Base-by-base conservation (phyloP, 1,139 yeast species). In the Debaryomycetaceae sp. region DNA sequence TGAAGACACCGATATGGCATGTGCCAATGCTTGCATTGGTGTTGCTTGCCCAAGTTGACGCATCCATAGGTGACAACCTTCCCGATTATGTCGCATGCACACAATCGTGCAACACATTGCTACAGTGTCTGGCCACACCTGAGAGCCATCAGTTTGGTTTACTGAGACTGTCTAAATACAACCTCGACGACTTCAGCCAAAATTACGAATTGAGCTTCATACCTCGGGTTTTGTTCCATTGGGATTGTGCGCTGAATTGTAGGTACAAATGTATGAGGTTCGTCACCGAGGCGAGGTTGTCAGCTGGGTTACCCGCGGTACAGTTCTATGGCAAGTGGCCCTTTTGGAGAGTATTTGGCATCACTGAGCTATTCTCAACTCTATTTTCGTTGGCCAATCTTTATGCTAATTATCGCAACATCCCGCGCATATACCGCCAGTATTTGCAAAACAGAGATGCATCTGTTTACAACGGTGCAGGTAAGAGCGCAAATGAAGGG, bases 251-350 rank as follows among this genome's bases (percentile, higher is more conserved):
- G 1, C 53, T 57, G 38, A 64, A 66, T 36, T 67, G 74, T 43
- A 51, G 54, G 35, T 67, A 67, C 41, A 57, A 63, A 35, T 67
- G 74, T 40, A 66, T 56, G 38, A 72, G 63, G 37, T 38, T 53
- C 9, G 43, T 65, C 20, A 61, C 68, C 4, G 44, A 50, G 19
- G 40, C 40, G 17, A 41, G 69, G 20, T 32, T 37, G 14, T 17
- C 18, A 5, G 26, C 35, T 1, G 51, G 53, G 2, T 39, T 43
- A 10, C 51, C 53, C 2, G 48, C 61, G 48, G 68, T 65, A 9
- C 69, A 67, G 37, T 67, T 65, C 38, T 51, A 55, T 34, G 74
- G 74, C 6, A 67, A 67, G 39, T 67, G 74, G 74, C 73, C 73
- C 3, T 67, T 67, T 37, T 37, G 34, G 8, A 44, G 71, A 27